Percentiles rank a stretch among this genome's conserved stretches.
Conservation (phyloP, 371 early-diverging fungal genomes). For the Coemansia sp. region DNA sequence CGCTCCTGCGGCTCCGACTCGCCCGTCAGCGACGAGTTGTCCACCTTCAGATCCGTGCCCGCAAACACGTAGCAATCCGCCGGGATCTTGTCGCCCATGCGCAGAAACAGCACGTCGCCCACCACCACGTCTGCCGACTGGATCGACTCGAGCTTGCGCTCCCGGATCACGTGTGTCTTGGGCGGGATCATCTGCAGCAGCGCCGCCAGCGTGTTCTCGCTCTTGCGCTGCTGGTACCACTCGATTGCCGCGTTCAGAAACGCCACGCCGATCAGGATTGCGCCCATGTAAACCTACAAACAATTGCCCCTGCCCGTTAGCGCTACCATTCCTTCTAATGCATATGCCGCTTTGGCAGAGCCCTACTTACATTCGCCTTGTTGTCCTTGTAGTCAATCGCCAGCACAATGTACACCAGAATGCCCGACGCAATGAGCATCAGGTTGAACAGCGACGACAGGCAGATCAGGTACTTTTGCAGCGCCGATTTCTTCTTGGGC, state of each 20-base stretch:
- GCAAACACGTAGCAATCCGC: constrained; percentile 82
- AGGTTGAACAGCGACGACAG: constrained; percentile 81
- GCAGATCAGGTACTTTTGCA: constrained; percentile 72
- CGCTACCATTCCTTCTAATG: not conserved
- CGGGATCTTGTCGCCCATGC: constrained; percentile 92
- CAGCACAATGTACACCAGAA: constrained; percentile 74
- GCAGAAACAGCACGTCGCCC: constrained; percentile 86
- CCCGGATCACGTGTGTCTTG: constrained; percentile 75
- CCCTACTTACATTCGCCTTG: constrained; percentile 63
- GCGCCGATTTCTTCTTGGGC: constrained; percentile 74
- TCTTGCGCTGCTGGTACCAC: constrained; percentile 86
- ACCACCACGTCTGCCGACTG: constrained; percentile 72
- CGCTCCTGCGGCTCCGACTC: constrained; percentile 93
- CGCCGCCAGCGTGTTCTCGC: constrained; percentile 81
- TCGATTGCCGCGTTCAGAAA: constrained; percentile 90
- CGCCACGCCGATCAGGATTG: constrained; percentile 83
- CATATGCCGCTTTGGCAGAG: not conserved
- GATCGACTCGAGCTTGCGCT: constrained; percentile 62
- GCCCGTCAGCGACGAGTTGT: constrained; percentile 96
- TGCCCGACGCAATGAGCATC: constrained; percentile 80
- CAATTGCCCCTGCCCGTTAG: too few species aligned
- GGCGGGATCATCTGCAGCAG: constrained; percentile 88
- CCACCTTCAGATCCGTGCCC: constrained; percentile 85
- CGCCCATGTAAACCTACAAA: constrained; percentile 80
- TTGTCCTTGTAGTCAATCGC: constrained; percentile 70